Evolutionary conservation across 2,329 filamentous ascomycete genomes (phyloP), one percentile per base, ranked within the genome.

Genomic region (Fragosphaeria purpurea): DNA sequence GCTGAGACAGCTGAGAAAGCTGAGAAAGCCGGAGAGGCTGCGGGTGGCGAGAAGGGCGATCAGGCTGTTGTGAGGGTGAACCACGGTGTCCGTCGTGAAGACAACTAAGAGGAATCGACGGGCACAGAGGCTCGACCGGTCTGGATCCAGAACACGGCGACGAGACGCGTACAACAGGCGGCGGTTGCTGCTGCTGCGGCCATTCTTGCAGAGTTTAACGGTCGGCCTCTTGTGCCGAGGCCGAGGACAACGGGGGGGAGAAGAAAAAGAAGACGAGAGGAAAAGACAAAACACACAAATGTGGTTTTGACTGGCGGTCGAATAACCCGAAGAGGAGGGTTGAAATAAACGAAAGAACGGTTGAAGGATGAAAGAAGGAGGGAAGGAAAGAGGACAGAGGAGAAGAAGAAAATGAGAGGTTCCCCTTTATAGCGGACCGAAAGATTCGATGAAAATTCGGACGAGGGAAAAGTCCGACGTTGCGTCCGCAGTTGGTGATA

Each of bases 151-250:
- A 47, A 13, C 42, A 9, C 12, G 31, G 7, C 32, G 10, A 44
- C 13, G 46, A 34, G n/a, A 6, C 49, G 53, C 5, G 32, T 8
- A 47, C 47, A 48, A 9, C 8, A 11, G 8, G 53, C 45, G 6
- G 51, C 11, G 32, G 51, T 9, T 35, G 53, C 13, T 38, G 44
- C 39, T 41, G 43, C 44, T 37, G 50, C 37, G n/a, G n/a, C 56
- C 56, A 58, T 58, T 52, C 51, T 57, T 55, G 55, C 56, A 58
- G 56, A 48, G 46, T 57, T 35, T 37, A 13, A 33, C 22, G 13
- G 46, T 30, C 46, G 56, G 51, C 56, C 55, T 54, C 55, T 35
- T 42, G 30, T 13, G 50, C 46, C 53, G 47, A 52, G 39, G 50
- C 51, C 53, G 48, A 31, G 4, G 44, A 45, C 37, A 30, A 49